Percentiles rank a stretch among this genome's conserved stretches.
phyloP scores from a whole-genome alignment of 2,329 filamentous ascomycete genomes.

The Aspergillus japonicus region DNA sequence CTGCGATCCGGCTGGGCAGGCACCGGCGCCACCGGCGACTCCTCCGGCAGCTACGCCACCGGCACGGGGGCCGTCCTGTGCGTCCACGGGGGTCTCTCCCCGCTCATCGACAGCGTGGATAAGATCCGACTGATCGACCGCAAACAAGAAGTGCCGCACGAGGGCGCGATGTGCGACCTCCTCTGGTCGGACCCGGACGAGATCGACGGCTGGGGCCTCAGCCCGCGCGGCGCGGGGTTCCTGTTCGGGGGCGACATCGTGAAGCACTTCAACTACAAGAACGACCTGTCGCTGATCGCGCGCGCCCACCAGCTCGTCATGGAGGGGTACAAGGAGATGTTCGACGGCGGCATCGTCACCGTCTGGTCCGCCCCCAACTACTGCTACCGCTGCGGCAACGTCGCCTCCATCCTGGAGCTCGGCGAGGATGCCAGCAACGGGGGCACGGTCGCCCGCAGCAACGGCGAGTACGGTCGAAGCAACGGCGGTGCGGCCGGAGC shows the following conservation, averaged over 20 bases:
- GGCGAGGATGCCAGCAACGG: conserved; percentile 80
- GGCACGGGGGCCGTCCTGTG: conserved; percentile 83
- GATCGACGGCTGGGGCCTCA: conserved; percentile 90
- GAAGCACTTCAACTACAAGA: conserved; percentile 90
- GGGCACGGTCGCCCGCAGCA: conserved; percentile 66
- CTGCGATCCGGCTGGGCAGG: conserved; percentile 70
- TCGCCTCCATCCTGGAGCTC: conserved; percentile 90
- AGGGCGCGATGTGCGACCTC: conserved; percentile 97
- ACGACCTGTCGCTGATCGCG: conserved; percentile 88
- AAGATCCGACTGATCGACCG: conserved; percentile 93
- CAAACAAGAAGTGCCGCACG: conserved; percentile 97
- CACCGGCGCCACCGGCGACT: conserved; percentile 72
- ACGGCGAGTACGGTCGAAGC: conserved; percentile 46
- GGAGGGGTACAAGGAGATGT: conserved; percentile 99
- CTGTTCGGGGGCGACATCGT: conserved; percentile 95
- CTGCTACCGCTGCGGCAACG: conserved; percentile 93
- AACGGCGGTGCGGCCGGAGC: conserved; percentile 52
- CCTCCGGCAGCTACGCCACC: conserved; percentile 52
- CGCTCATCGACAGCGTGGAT: conserved; percentile 88
- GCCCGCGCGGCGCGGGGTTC: conserved; percentile 90
- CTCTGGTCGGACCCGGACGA: conserved; percentile 98
- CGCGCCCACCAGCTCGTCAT: conserved; percentile 96
- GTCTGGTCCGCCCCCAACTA: conserved; percentile 99
- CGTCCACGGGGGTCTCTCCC: conserved; percentile 90
- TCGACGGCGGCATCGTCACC: conserved; percentile 90